Conservation (phyloP, 129 eudicot genomes). For the Flaveria ramosissima region DNA sequence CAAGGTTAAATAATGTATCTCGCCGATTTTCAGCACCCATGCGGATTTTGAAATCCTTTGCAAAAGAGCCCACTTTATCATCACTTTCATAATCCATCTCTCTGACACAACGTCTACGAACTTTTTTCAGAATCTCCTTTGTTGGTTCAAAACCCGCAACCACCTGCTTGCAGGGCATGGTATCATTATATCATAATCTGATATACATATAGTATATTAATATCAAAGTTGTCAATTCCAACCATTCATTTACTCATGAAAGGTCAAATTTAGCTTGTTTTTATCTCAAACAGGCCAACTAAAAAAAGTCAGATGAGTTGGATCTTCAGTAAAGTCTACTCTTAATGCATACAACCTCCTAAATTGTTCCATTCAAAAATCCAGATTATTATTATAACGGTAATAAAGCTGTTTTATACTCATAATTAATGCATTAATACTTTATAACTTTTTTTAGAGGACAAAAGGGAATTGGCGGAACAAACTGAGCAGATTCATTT, state of each 20-base stretch:
- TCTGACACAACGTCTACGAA: conserved; percentile 73
- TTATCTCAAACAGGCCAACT: not conserved
- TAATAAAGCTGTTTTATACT: not conserved
- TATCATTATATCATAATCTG: conserved; percentile 12
- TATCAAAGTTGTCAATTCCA: not conserved
- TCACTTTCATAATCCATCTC: conserved; percentile 71
- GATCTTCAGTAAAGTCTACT: not conserved
- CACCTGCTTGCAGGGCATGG: conserved; percentile 46
- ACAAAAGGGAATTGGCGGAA: not conserved
- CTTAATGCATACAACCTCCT: not conserved
- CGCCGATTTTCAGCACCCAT: conserved; percentile 71
- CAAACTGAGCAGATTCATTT: not conserved
- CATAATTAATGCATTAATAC: not conserved
- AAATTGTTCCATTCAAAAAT: not conserved
- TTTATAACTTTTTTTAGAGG: not conserved
- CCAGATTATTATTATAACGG: not conserved
- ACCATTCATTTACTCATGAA: not conserved
- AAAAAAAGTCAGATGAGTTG: not conserved
- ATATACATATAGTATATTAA: not conserved
- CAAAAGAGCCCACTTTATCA: conserved; percentile 51
- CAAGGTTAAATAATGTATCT: conserved; percentile 61
- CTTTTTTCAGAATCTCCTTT: conserved; percentile 66
- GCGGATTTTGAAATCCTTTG: conserved; percentile 52
- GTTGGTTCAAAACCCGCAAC: conserved; percentile 67
- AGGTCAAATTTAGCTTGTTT: not conserved